phyloP scores from a whole-genome alignment of 2,329 filamentous ascomycete genomes.

The Fusarium odoratissimum region DNA sequence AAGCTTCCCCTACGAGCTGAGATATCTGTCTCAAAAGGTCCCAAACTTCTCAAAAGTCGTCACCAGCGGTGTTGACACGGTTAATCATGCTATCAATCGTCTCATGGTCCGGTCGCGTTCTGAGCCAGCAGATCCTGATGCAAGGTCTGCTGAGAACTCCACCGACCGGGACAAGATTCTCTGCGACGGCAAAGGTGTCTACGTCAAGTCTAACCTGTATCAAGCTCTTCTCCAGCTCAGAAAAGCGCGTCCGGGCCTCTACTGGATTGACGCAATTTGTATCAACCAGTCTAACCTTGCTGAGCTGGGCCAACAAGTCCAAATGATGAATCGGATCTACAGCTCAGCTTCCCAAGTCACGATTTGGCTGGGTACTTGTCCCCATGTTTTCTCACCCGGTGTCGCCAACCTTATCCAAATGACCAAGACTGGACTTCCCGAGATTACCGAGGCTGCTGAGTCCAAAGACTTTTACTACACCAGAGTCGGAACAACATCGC shows the following conservation, averaged over 20 bases:
- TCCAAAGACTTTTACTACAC: background rate
- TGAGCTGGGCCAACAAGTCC: background rate
- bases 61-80: background rate
- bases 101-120: background rate
- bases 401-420: background rate
- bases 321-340: background rate
- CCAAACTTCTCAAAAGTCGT: background rate
- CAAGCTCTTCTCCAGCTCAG: background rate
- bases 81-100: background rate
- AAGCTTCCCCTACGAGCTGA: background rate
- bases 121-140: background rate
- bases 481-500: background rate
- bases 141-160: background rate
- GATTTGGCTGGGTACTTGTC: background rate
- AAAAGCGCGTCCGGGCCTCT: background rate
- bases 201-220: background rate
- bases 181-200: background rate
- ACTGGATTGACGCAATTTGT: background rate
- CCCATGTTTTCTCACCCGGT: background rate
- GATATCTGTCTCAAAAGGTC: background rate
- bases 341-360: background rate
- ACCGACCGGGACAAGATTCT: background rate
- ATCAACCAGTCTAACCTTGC: background rate
- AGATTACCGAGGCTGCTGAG: background rate
- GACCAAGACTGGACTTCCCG: background rate